Conservation (phyloP, 2,329 filamentous ascomycete species). For the Exophiala dermatitidis region DNA sequence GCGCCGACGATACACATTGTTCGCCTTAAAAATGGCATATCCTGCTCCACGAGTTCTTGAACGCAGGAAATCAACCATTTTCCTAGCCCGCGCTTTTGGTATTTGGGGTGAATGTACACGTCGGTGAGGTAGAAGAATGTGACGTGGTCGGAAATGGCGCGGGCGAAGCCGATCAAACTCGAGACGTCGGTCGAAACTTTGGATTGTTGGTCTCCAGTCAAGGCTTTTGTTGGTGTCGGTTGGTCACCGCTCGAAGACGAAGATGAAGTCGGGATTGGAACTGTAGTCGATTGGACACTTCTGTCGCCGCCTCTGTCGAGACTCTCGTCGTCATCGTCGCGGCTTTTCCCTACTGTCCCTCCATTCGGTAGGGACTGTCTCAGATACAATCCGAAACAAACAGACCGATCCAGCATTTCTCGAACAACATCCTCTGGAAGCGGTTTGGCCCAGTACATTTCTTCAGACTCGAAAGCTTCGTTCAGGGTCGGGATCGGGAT, state of each 20-base stretch:
- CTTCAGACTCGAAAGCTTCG: conserved; percentile 49
- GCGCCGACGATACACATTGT: conserved; percentile 48
- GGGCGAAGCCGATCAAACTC: conserved; percentile 47
- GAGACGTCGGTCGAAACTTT: not conserved
- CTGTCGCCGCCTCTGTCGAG: too few relatives aligned
- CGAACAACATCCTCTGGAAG: conserved; percentile 45
- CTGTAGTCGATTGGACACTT: too few relatives aligned
- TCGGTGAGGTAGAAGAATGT: conserved; percentile 65
- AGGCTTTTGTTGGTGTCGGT: conserved; percentile 13
- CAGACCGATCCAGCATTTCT: conserved; percentile 50
- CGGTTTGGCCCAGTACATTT: conserved; percentile 55
- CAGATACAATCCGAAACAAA: conserved; percentile 54
- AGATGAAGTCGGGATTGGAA: too few relatives aligned
- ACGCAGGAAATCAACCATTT: conserved; percentile 58
- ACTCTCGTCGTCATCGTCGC: not conserved
- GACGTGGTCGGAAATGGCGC: conserved; percentile 62
- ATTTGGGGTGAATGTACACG: conserved; percentile 55
- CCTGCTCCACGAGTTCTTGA: conserved; percentile 47
- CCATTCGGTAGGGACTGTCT: conserved; percentile 4
- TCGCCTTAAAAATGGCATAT: conserved; percentile 54
- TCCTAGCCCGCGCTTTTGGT: conserved; percentile 57
- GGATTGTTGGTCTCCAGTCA: conserved; percentile 21
- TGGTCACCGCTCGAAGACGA: not conserved
- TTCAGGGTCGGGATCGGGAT: conserved; percentile 51
- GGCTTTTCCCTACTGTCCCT: not conserved